phyloP scores from a whole-genome alignment of 495 filamentous ascomycete genomes.

The Penicillium canariense region DNA sequence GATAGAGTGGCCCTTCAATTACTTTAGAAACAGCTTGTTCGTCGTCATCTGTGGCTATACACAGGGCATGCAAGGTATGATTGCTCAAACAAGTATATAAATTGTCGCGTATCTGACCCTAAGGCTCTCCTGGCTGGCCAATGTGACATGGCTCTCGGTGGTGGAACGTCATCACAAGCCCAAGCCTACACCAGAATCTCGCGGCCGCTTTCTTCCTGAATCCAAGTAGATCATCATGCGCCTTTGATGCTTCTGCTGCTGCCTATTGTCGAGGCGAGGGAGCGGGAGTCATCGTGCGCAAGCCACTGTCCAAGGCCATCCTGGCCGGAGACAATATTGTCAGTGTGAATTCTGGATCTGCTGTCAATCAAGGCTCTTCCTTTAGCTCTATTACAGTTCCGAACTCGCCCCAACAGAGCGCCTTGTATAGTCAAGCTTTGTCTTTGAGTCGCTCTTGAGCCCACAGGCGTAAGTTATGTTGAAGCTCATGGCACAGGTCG shows the following conservation, averaged over 20 bases:
- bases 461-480: constrained; percentile 23
- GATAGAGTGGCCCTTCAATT: constrained; percentile 31
- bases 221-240: constrained; percentile 48
- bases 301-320: constrained; percentile 57
- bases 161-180: constrained; percentile 31
- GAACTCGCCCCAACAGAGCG: constrained; percentile 28
- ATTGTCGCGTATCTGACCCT: not conserved
- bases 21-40: constrained; percentile 36
- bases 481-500: constrained; percentile 40
- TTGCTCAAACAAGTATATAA: too few relatives aligned
- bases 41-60: constrained; percentile 21
- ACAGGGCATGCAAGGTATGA: constrained; percentile 14
- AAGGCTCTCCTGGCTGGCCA: not conserved
- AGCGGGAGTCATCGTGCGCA: constrained; percentile 61
- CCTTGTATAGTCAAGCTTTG: constrained; percentile 22
- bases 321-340: constrained; percentile 58
- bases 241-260: constrained; percentile 62
- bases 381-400: constrained; percentile 36
- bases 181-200: constrained; percentile 18
- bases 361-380: constrained; percentile 31
- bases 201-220: constrained; percentile 25
- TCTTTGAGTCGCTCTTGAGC: constrained; percentile 9
- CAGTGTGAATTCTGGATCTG: constrained; percentile 47
- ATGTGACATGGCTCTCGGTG: constrained; percentile 28
- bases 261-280: constrained; percentile 69